Evolutionary conservation across 2,329 filamentous ascomycete genomes (phyloP).

Genomic region (Sporothrix brasiliensis): DNA sequence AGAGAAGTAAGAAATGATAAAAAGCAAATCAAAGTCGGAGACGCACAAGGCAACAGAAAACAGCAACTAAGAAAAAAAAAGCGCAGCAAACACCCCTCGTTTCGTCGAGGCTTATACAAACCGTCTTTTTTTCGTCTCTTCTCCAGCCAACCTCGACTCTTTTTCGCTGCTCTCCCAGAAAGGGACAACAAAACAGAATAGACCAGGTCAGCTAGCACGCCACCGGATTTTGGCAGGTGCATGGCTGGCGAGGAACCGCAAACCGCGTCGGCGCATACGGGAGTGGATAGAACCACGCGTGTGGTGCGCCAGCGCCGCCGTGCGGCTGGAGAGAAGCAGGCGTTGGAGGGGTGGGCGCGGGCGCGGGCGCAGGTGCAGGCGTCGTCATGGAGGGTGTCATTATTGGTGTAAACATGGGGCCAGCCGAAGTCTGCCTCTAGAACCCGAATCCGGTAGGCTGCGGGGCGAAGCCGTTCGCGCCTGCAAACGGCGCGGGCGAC

Average conservation of each 20-base stretch:
- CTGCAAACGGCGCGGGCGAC: conserved; percentile 70
- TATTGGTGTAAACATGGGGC: conserved; percentile 22
- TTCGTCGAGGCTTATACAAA: not conserved
- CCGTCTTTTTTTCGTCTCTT: conserved; percentile 4
- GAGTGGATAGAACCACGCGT: not conserved
- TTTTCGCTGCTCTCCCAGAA: not conserved
- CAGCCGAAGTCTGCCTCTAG: conserved; percentile 47
- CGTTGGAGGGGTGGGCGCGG: not conserved
- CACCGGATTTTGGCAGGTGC: not conserved
- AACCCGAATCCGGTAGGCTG: conserved; percentile 80
- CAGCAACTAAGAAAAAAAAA: not conserved
- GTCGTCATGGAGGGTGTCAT: conserved; percentile 25
- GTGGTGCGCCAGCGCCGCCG: not conserved
- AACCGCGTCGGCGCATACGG: conserved; percentile 1
- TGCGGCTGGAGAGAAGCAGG: not conserved
- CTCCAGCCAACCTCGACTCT: conserved; percentile 11
- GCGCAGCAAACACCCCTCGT: not conserved
- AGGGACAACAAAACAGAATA: not conserved
- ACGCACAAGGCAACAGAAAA: not conserved
- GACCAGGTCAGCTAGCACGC: not conserved
- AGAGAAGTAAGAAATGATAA: conserved; percentile 14
- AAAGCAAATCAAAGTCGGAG: conserved; percentile 6
- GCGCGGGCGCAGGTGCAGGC: not conserved
- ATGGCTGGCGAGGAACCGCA: not conserved
- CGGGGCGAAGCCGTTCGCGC: conserved; percentile 85